Evolutionary conservation across 192 early-diverging fungal genomes (phyloP), one percentile per base, ranked within the genome.

Genomic region (Coemansia sp.): DNA sequence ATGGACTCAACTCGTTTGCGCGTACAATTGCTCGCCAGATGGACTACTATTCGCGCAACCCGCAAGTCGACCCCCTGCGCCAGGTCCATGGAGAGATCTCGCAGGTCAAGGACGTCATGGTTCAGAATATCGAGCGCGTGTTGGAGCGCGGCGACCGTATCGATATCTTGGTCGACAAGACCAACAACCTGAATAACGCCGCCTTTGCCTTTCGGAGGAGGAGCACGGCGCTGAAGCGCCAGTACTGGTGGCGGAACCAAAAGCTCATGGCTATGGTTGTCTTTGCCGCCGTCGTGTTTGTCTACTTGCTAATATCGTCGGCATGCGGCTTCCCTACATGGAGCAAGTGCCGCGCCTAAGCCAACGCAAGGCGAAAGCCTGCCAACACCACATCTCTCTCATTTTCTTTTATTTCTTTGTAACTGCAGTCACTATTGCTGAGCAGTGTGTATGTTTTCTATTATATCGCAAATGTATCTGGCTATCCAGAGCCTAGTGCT

Each of bases 181-280:
- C 94, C 6, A 93, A 94, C 62, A 89, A 71, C 70, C 76, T 97
- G 67, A 94, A 91, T 64, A 93, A 93, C 62, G 88, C 90, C 38
- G 94, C 94, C 4, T 94, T 93, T 87, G 92, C 91, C 1, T 97
- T 97, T 76, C 90, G 91, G 69, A 95, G 91, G 77, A 80, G 95
- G 32, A 92, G 91, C 71, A 94, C 92, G 35, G 87, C 88, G 22
- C 73, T 97, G 35, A 91, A 89, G 74, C 86, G 94, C 41, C 85
- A 87, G 64, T 92, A 94, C 91, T 97, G 94, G 94, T 97, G 93
- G 93, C 95, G 96, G 73, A 96, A 96, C 84, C 90, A 91, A 45
- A 91, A 91, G 77, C 76, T 95, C 38, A 89, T 94, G 86, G 86
- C 85, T 36, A 83, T 89, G 32, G 73, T 94, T 49, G 87, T 72